Conservation (phyloP, 805 yeast genomes). For the Komagataella populi region DNA sequence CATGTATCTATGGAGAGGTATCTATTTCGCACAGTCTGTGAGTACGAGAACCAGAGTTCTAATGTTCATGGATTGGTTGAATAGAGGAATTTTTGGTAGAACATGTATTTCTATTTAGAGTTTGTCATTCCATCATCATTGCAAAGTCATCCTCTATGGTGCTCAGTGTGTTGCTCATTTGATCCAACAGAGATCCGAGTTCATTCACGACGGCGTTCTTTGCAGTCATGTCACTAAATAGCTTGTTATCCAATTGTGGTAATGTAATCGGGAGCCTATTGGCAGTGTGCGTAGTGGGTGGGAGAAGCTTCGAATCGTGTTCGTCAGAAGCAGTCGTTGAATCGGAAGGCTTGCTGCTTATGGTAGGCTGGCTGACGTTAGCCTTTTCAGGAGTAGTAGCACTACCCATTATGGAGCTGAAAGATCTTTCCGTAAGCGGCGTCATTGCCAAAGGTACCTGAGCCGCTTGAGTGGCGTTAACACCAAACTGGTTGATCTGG, state of each 20-base stretch:
- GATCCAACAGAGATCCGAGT: neutral
- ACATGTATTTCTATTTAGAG: neutral
- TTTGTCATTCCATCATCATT: neutral
- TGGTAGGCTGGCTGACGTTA: neutral
- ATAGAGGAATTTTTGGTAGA: conserved; percentile 43
- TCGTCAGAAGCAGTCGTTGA: neutral
- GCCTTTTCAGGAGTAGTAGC: neutral
- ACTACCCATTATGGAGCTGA: neutral
- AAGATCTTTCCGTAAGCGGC: conserved; percentile 50
- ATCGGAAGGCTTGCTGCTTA: neutral
- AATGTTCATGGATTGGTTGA: conserved; percentile 55
- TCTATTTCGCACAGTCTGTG: conserved; percentile 55
- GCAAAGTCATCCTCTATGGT: neutral
- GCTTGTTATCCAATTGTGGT: neutral
- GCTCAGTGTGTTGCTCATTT: neutral
- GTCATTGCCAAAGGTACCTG: conserved; percentile 60
- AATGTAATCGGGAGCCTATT: neutral
- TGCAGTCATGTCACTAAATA: neutral
- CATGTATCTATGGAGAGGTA: conserved; percentile 65
- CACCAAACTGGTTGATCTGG: conserved; percentile 52
- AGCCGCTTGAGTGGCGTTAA: conserved; percentile 36
- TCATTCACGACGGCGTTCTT: neutral
- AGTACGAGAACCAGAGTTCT: conserved; percentile 50
- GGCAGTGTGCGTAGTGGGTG: neutral
- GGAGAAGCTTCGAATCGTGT: neutral